phyloP scores from a whole-genome alignment of 2,329 filamentous ascomycete genomes.

The Fusarium cyanostomum region DNA sequence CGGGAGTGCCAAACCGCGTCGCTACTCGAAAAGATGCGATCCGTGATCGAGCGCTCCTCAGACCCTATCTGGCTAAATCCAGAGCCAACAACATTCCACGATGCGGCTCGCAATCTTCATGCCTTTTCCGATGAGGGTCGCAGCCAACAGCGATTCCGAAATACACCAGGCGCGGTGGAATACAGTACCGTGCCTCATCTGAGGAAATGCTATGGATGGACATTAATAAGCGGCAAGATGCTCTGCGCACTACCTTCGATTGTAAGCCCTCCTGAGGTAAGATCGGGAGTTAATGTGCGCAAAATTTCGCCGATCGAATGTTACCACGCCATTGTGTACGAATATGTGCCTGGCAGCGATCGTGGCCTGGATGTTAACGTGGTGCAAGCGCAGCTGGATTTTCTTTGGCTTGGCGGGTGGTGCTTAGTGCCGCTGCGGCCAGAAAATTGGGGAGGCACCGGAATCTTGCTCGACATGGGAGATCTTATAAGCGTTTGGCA shows the following conservation, averaged over 20 bases:
- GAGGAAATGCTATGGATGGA: conserved; percentile 3
- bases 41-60: not conserved
- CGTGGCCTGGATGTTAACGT: not conserved
- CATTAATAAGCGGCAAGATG: not conserved
- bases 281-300: not conserved
- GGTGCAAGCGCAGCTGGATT: conserved; percentile 5
- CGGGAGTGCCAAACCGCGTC: not conserved
- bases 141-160: not conserved
- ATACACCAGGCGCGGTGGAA: not conserved
- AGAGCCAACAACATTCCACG: not conserved
- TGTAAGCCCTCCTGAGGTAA: not conserved
- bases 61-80: not conserved
- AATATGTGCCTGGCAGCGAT: not conserved
- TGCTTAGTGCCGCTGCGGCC: not conserved
- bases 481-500: not conserved
- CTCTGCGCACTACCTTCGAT: not conserved
- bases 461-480: not conserved
- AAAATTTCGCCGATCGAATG: not conserved
- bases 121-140: conserved; percentile 1
- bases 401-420: not conserved
- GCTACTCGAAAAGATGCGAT: not conserved
- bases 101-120: not conserved
- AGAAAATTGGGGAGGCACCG: not conserved
- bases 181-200: not conserved
- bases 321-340: conserved; percentile 1